These are phyloP conservation scores for Canariomyces notabilis DNA, from an alignment of 2,329 filamentous ascomycete species.

Conservation along the genomic window DNA sequence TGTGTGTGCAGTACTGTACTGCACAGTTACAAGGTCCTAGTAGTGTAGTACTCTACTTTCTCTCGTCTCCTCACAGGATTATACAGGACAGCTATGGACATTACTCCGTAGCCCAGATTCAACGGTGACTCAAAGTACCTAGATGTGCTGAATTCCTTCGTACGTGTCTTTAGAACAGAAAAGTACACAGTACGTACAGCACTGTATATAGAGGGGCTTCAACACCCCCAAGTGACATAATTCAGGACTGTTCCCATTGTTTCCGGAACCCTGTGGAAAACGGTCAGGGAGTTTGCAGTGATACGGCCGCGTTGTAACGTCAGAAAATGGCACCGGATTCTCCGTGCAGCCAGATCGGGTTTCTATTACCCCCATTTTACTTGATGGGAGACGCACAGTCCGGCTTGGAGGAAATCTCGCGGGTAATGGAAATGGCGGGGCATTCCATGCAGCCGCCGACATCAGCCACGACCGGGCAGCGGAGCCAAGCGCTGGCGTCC, in stretches of 20 bases:
- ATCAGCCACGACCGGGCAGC: constrained; percentile 13
- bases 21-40: no score
- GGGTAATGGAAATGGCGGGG: constrained; percentile 28
- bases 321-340: constrained; percentile 11
- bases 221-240: no score
- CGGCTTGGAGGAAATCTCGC: constrained; percentile 20
- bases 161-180: no score
- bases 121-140: no score
- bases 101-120: no score
- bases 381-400: constrained; percentile 23
- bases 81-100: no score
- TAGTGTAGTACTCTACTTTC: no score
- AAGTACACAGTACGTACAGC: no score
- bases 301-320: constrained; percentile 21
- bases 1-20: no score
- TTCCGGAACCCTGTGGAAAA: neutral
- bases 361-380: constrained; percentile 31
- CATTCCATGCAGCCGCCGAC: constrained; percentile 18
- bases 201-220: no score
- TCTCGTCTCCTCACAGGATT: no score
- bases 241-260: neutral
- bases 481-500: constrained; percentile 3
- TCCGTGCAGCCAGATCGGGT: constrained; percentile 11
- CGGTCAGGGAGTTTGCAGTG: constrained; percentile 13
- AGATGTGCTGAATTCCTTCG: no score